phyloP scores from a whole-genome alignment of 768 basidiomycete genomes.

The Krasilnikovozyma curviuscula region DNA sequence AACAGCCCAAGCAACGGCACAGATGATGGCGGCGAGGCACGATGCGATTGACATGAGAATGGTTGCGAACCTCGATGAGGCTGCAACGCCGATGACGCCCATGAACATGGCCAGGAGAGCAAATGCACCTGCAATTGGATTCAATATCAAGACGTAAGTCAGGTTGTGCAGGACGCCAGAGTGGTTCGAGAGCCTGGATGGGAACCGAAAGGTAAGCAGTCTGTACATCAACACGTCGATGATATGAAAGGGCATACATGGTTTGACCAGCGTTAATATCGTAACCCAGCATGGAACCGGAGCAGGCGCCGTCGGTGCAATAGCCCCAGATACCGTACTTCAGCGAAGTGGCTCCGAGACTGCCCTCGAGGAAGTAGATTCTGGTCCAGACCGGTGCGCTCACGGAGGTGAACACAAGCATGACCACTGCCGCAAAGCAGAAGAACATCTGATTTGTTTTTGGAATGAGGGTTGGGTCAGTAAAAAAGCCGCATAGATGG shows the following conservation, averaged over 20 bases:
- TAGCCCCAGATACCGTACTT: conserved; percentile 8
- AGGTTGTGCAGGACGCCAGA: background rate
- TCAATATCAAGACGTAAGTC: conserved; percentile 8
- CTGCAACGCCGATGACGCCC: conserved; percentile 5
- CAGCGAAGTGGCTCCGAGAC: background rate
- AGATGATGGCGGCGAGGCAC: conserved; percentile 3
- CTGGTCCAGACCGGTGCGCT: conserved; percentile 2
- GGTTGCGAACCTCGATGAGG: conserved; percentile 3
- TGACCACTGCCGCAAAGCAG: background rate
- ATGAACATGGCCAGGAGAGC: conserved; percentile 5
- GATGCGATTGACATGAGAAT: conserved; percentile 8
- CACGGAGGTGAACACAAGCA: conserved; percentile 3
- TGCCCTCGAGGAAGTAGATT: background rate
- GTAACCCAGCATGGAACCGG: conserved; percentile 1
- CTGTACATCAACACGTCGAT: background rate
- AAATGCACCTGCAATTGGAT: conserved; percentile 7
- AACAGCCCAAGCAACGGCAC: background rate
- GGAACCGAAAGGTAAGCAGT: background rate
- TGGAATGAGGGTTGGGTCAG: too few species aligned
- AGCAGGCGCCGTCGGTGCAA: background rate
- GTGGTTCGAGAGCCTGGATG: background rate
- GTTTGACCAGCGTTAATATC: background rate
- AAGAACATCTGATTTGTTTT: too few species aligned
- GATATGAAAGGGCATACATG: background rate
- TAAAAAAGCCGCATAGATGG: too few species aligned